Evolutionary conservation across 495 filamentous ascomycete genomes (phyloP).

Genomic region (Penicillium robsamsonii): DNA sequence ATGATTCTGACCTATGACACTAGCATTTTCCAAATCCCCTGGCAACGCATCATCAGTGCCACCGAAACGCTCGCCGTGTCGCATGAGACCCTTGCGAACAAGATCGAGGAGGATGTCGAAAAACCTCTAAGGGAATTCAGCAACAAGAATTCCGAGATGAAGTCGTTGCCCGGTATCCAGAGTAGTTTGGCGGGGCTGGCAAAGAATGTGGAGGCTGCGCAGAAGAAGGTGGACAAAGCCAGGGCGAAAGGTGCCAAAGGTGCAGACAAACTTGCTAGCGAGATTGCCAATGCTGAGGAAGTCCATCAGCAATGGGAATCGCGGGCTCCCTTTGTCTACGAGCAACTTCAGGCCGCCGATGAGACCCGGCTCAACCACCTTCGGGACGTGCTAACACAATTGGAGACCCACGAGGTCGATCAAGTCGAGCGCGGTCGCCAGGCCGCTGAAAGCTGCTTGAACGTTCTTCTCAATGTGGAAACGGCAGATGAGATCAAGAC

Average conservation of each 20-base stretch:
- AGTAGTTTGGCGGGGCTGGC: constrained; percentile 77
- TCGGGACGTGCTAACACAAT: constrained; percentile 87
- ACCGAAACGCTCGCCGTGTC: constrained; percentile 78
- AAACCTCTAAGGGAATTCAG: constrained; percentile 72
- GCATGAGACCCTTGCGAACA: constrained; percentile 76
- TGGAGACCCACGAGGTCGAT: constrained; percentile 90
- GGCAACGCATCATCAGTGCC: constrained; percentile 84
- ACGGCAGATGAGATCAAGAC: constrained; percentile 87
- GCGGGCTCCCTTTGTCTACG: constrained; percentile 92
- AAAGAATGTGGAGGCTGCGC: constrained; percentile 77
- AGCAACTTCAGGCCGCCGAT: constrained; percentile 87
- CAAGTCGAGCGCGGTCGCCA: constrained; percentile 74
- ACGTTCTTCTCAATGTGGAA: constrained; percentile 80
- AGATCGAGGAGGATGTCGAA: constrained; percentile 91
- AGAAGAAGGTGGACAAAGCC: constrained; percentile 86
- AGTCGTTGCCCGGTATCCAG: constrained; percentile 78
- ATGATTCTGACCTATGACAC: constrained; percentile 8
- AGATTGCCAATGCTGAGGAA: constrained; percentile 69
- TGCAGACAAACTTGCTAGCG: constrained; percentile 75
- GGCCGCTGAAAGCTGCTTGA: constrained; percentile 78
- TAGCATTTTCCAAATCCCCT: constrained; percentile 88
- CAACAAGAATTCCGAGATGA: constrained; percentile 75
- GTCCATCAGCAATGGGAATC: constrained; percentile 89
- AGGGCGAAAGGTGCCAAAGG: constrained; percentile 76
- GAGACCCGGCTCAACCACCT: constrained; percentile 88